phyloP scores from a whole-genome alignment of 2,329 filamentous ascomycete species.

The Pseudogymnoascus sp. region DNA sequence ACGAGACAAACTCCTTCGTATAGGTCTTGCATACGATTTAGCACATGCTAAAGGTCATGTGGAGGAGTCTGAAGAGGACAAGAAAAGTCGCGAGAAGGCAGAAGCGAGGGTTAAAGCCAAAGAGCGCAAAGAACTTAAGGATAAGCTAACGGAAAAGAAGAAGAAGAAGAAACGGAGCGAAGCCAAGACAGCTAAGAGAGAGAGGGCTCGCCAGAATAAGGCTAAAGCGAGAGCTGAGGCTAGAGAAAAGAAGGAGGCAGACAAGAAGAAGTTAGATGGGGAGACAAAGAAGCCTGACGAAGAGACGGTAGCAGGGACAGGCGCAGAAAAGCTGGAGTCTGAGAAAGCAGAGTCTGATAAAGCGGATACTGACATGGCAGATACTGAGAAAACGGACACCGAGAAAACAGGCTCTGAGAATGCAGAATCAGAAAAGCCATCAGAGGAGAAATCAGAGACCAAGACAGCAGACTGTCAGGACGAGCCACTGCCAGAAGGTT shows the following conservation, averaged over 20 bases:
- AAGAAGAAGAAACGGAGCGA: conserved; percentile 38
- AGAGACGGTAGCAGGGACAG: conserved; percentile 9
- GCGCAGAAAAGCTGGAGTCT: conserved; percentile 24
- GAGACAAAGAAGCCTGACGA: conserved; percentile 17
- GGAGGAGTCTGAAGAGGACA: conserved; percentile 42
- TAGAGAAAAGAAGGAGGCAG: conserved; percentile 30
- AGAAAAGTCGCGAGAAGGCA: conserved; percentile 20
- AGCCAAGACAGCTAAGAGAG: conserved; percentile 34
- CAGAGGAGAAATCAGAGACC: conserved; percentile 28
- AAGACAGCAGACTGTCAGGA: conserved; percentile 18
- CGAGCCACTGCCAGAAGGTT: conserved; percentile 16
- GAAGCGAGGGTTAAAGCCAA: conserved; percentile 28
- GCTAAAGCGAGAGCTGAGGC: conserved; percentile 34
- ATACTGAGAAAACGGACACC: conserved; percentile 23
- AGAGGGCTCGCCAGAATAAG: conserved; percentile 33
- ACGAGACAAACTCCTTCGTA: conserved; percentile 48
- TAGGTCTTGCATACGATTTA: conserved; percentile 52
- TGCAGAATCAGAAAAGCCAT: conserved; percentile 12
- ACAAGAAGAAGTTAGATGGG: conserved; percentile 18
- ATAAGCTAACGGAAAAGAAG: conserved; percentile 45
- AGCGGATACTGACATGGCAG: conserved; percentile 23
- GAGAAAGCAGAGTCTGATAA: conserved; percentile 22
- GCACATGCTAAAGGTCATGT: conserved; percentile 53
- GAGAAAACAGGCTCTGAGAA: conserved; percentile 23
- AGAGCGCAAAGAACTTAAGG: conserved; percentile 39